Base-by-base conservation (phyloP, 768 basidiomycete species). In the Boletus barrowsii region DNA sequence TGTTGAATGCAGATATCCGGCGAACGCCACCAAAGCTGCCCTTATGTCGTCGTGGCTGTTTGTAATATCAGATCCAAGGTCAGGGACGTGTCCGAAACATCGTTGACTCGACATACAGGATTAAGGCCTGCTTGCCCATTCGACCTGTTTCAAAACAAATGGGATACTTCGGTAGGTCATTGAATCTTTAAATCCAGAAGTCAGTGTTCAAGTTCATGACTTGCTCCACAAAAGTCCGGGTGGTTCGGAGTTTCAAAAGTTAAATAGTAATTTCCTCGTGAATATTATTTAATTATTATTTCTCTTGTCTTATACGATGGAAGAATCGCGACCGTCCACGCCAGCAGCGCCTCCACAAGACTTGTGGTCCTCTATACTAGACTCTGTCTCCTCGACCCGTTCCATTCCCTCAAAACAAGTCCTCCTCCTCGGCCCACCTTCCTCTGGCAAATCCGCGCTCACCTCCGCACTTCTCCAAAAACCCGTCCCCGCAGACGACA, bases 291-390 rank as follows among this genome's bases (percentile, higher is more conserved):
- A 22, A 22, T 22, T 35, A 35, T 39, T 36, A 39, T 57, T 49
- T 22, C 22, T 22, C 24, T 8, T 13, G 8, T 10, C 35, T n/a
- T 51, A 44, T 24, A 60, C 55, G 49, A 76, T 77, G 76, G 65
- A 68, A 36, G 35, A 11, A 18, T 79, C 77, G 55, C 82, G 87
- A 42, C 76, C 86, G 20, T 79, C 85, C n/a, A 79, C 87, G 22
- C 88, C 88, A 55, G 84, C 83, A 43, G 80, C 83, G 15, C 87
- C 86, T 5, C 88, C 87, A 0, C 82, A 85, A 60, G 90, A 95
- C 62, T 75, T 98, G 39, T 98, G 96, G 96, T 88, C 86, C 3
- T 90, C 90, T 13, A 98, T 98, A 61, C 79, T 98, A 5, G 86
- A 94, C 72, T 86, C 87, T 13, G 87, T 96, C 24, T 90, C 92